Conservation (phyloP, 345 rosid genomes). For the Rhizophora apiculata region DNA sequence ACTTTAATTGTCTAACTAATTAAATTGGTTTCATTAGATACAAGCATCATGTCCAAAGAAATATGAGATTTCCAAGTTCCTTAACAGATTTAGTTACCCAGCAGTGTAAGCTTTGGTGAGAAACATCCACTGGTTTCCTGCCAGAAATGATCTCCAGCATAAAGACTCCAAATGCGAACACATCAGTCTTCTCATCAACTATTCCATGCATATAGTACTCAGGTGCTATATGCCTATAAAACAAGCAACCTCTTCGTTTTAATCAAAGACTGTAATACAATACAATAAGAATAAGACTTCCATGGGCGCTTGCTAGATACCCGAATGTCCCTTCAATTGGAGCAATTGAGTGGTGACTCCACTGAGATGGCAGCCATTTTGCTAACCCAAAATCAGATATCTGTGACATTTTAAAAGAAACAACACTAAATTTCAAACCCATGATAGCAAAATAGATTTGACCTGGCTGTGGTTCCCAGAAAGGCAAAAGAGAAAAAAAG, state of each 20-base stretch:
- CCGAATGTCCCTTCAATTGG: conserved; percentile 99
- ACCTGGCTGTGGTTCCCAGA: too few species aligned
- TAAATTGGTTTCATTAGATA: too few species aligned
- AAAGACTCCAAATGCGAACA: conserved; percentile 94
- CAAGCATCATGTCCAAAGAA: too few species aligned
- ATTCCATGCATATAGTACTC: conserved; percentile 96
- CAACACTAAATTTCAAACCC: not conserved
- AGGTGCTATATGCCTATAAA: conserved; percentile 79
- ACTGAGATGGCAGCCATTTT: conserved; percentile 97
- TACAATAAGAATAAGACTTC: too few species aligned
- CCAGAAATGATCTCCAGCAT: conserved; percentile 84
- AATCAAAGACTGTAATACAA: not conserved
- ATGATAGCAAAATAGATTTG: not conserved
- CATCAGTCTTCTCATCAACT: conserved; percentile 97
- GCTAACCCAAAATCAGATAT: conserved; percentile 97
- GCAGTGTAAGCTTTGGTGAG: conserved; percentile 84
- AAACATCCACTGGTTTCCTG: conserved; percentile 79
- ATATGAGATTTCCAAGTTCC: too few species aligned
- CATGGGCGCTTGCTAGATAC: conserved; percentile 25
- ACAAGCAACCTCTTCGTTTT: not conserved
- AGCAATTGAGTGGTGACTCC: conserved; percentile 97
- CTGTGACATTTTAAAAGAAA: conserved; percentile 23
- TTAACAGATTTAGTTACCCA: conserved; percentile 50
- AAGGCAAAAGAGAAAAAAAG: too few species aligned
- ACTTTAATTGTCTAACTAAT: too few species aligned